Evolutionary conservation across 2,329 filamentous ascomycete species (phyloP).

Genomic region (Penicillium griseofulvum): DNA sequence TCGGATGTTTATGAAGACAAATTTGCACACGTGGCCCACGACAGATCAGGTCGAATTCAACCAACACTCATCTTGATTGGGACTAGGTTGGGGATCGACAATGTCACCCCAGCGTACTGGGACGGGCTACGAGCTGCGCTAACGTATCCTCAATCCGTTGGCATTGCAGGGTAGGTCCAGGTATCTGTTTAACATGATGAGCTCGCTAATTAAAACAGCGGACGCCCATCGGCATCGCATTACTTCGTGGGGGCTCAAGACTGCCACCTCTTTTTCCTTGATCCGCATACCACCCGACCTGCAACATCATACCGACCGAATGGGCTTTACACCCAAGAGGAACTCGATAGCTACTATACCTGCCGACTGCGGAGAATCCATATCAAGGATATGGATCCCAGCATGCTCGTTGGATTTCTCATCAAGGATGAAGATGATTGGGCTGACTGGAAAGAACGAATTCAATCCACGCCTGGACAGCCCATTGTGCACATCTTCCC

Average conservation of each 20-base stretch:
- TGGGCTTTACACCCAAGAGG: constrained; percentile 62
- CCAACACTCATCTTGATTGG: constrained; percentile 88
- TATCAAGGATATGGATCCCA: constrained; percentile 92
- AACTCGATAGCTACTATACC: constrained; percentile 83
- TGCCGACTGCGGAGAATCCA: constrained; percentile 77
- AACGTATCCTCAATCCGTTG: constrained; percentile 88
- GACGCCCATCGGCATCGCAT: constrained; percentile 84
- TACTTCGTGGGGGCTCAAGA: constrained; percentile 74
- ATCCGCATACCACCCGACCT: constrained; percentile 82
- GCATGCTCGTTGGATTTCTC: constrained; percentile 93
- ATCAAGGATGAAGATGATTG: constrained; percentile 82
- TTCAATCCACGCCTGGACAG: constrained; percentile 75
- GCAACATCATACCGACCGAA: constrained; percentile 63
- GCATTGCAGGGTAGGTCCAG: constrained; percentile 76
- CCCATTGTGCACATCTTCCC: constrained; percentile 81
- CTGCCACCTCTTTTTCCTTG: constrained; percentile 85
- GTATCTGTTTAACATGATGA: constrained; percentile 19
- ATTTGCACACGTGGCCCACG: constrained; percentile 73
- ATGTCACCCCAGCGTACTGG: constrained; percentile 92
- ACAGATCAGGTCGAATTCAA: constrained; percentile 64
- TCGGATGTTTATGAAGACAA: constrained; percentile 91
- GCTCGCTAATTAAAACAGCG: constrained; percentile 53
- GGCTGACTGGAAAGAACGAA: constrained; percentile 72
- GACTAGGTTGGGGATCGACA: constrained; percentile 86
- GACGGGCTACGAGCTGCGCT: constrained; percentile 82